phyloP scores from a whole-genome alignment of 306 rosid genomes.

The Notholithocarpus densiflorus region DNA sequence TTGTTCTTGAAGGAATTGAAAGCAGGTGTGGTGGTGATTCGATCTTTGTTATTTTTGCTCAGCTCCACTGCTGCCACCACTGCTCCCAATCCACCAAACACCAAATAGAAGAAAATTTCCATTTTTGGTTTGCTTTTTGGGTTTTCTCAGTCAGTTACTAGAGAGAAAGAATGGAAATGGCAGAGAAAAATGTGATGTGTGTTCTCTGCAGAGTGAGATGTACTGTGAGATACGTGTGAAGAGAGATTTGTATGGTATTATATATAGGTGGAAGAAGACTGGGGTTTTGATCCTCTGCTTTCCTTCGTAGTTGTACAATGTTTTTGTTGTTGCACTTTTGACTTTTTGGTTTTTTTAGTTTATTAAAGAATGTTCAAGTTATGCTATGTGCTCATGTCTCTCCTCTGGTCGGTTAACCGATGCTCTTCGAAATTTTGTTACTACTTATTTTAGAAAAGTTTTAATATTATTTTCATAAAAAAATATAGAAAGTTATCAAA shows the following conservation, averaged over 20 bases:
- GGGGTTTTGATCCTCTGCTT: slow-evolving; percentile 12
- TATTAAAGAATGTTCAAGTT: too few species aligned
- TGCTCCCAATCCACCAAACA: slow-evolving; percentile 67
- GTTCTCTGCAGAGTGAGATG: slow-evolving; percentile 11
- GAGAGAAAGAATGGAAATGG: neutral
- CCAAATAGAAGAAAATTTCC: slow-evolving; percentile 76
- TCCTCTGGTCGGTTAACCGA: too few species aligned
- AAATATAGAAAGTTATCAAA: too few species aligned
- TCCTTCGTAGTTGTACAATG: neutral
- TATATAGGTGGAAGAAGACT: neutral
- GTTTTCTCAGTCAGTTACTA: neutral
- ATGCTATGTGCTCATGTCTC: too few species aligned
- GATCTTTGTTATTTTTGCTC: slow-evolving; percentile 80
- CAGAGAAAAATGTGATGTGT: neutral
- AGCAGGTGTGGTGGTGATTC: slow-evolving; percentile 61
- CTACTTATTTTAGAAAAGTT: too few species aligned
- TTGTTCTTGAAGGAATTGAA: slow-evolving; percentile 94
- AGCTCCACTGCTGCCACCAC: slow-evolving; percentile 80
- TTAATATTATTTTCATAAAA: fast-evolving
- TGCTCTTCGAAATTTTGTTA: too few species aligned
- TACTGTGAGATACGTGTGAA: slow-evolving; percentile 3
- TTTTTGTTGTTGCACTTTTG: neutral
- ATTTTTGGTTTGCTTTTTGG: slow-evolving; percentile 25
- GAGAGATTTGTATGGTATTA: neutral
- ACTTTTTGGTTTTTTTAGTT: neutral